A percentile compares a stretch with the other conserved stretches of the same genome.
Conservation (phyloP, 306 rosid genomes). For the Acacia crassicarpa region DNA sequence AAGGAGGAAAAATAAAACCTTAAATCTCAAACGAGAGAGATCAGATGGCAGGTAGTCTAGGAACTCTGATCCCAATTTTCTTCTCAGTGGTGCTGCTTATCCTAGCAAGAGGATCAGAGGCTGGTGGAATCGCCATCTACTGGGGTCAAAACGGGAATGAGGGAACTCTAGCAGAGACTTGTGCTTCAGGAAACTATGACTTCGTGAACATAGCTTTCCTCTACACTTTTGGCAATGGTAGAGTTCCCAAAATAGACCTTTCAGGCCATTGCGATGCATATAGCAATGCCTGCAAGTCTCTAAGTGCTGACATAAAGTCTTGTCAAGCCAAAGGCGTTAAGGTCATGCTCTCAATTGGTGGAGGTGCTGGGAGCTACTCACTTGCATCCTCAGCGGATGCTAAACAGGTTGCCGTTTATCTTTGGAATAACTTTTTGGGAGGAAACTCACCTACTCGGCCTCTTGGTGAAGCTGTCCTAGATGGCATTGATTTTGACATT, state of each 20-base stretch:
- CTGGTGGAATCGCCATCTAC: conserved; percentile 26
- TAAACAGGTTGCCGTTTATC: conserved; percentile 45
- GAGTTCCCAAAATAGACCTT: conserved; percentile 15
- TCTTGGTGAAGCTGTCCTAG: conserved; percentile 51
- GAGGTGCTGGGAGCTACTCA: conserved; percentile 55
- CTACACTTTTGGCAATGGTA: conserved; percentile 23
- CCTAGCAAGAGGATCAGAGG: conserved; percentile 19
- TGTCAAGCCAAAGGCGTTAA: conserved; percentile 32
- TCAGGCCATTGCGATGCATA: conserved; percentile 32
- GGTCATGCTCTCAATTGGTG: conserved; percentile 60
- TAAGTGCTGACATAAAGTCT: neutral
- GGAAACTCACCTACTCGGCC: conserved; percentile 54
- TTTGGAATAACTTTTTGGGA: conserved; percentile 67
- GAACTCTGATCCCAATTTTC: conserved; percentile 3
- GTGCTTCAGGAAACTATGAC: conserved; percentile 33
- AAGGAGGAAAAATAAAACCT: neutral
- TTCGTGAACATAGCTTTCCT: conserved; percentile 32
- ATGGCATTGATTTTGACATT: conserved; percentile 68
- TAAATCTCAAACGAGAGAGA: neutral
- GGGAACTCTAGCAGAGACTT: conserved; percentile 29
- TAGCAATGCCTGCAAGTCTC: conserved; percentile 1
- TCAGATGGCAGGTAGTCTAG: conserved; percentile 18
- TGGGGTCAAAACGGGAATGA: conserved; percentile 38
- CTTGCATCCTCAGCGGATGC: conserved; percentile 53
- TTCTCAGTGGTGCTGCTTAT: conserved; percentile 10